Evolutionary conservation across 2,329 filamentous ascomycete species (phyloP), one percentile per base, ranked within the genome.

Genomic region (Aureobasidium uvarum): DNA sequence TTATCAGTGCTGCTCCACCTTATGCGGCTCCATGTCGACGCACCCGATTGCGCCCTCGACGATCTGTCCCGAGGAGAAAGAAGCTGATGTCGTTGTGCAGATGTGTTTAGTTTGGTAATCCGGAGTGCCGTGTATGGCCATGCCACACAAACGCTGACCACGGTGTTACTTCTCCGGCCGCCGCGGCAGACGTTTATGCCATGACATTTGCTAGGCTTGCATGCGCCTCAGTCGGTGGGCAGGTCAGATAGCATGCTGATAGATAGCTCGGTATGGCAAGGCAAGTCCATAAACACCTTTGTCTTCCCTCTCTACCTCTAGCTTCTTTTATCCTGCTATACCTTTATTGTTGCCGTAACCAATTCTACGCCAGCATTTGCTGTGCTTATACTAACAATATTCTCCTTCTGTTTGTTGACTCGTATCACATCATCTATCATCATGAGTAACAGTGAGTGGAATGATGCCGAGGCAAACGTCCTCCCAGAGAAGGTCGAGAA

Each of bases 401-500:
- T 18, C n/a, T 31, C 39, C 20, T 7, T 13, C 16, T 20, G 2
- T 8, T 28, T 46, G 13, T 36, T 28, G 5, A 25, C 20, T 16
- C 41, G 41, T 14, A 46, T 8, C 10, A 55, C 31, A 62, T 11
- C n/a, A 46, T 23, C 8, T 13, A 33, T 16, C 68, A 71, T 62
- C 20, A 76, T 80, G 71, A 79, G 77, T 60, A 81, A 80, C 70
- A 75, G 74, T 69, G 76, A 79, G 67, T 79, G 76, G 77, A 81
- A 81, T 52, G 79, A 80, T 68, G 66, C 75, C 0, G 79, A 81
- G 71, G 79, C 79, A 48, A 81, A 80, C 45, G 72, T 74, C 60
- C 71, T 81, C 18, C 78, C 79, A 10, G 76, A 80, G 65, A 80
- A 76, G 71, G 75, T 80, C 45, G 74, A 76, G 46, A 68, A 76